phyloP scores from a whole-genome alignment of 23 red algal genomes.

The Pyropia yezoensis region DNA sequence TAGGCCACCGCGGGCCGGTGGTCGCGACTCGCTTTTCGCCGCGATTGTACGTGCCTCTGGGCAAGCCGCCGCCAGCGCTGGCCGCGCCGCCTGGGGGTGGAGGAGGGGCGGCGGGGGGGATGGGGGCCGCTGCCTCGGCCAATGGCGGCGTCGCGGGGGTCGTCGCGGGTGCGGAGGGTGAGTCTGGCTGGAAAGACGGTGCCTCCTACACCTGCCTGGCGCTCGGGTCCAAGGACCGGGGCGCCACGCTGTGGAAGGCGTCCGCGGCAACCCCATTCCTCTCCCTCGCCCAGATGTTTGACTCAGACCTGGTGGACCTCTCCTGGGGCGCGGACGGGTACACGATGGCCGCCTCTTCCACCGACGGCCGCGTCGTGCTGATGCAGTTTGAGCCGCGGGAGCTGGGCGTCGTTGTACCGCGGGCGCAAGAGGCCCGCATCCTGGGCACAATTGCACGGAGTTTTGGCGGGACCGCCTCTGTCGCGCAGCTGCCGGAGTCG shows the following conservation, averaged over 20 bases:
- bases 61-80: not conserved
- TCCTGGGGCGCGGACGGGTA: conserved; percentile 75
- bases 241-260: conserved; percentile 69
- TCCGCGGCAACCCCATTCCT: conserved; percentile 34
- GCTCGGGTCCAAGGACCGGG: conserved; percentile 80
- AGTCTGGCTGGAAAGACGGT: not conserved
- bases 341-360: conserved; percentile 72
- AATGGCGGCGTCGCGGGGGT: not conserved
- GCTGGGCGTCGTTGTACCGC: conserved; percentile 66
- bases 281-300: conserved; percentile 62
- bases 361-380: conserved; percentile 62
- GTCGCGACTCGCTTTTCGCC: conserved; percentile 67
- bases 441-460: conserved; percentile 33
- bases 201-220: conserved; percentile 58
- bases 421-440: conserved; percentile 24
- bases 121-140: not conserved
- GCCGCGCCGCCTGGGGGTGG: no score
- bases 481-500: conserved; percentile 6
- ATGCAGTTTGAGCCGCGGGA: conserved; percentile 67
- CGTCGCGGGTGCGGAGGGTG: not conserved
- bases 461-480: conserved; percentile 23
- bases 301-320: conserved; percentile 75
- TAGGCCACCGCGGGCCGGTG: conserved; percentile 77
- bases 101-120: not conserved
- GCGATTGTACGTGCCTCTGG: conserved; percentile 34